Evolutionary conservation across 1,139 yeast genomes (phyloP).

Genomic region (Candida neerlandica): DNA sequence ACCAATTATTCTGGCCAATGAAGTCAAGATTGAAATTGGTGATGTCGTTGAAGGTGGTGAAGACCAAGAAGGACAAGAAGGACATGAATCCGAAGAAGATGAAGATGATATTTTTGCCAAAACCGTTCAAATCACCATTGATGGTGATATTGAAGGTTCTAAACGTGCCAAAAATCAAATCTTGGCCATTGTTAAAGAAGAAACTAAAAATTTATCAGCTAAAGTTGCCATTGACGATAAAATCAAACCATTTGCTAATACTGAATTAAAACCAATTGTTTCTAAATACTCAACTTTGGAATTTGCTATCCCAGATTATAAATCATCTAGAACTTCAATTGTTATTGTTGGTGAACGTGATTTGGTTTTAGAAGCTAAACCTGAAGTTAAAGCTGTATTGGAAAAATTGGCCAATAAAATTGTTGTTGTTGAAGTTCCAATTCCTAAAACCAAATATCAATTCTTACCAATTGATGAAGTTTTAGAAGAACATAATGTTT

Average conservation of each 20-base stretch:
- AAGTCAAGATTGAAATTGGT: constrained; percentile 76
- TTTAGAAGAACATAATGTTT: constrained; percentile 58
- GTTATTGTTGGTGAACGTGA: constrained; percentile 67
- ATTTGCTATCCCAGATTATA: constrained; percentile 36
- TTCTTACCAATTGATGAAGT: constrained; percentile 49
- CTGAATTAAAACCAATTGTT: constrained; percentile 25
- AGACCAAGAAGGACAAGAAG: constrained; percentile 27
- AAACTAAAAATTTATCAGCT: constrained; percentile 60
- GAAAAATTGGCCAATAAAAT: constrained; percentile 45
- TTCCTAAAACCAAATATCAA: constrained; percentile 47
- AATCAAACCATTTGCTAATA: constrained; percentile 55
- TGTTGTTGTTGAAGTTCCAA: constrained; percentile 41
- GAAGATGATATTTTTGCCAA: constrained; percentile 55
- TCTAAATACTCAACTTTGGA: constrained; percentile 30
- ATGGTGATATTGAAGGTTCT: constrained; percentile 87
- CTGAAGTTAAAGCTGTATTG: constrained; percentile 49
- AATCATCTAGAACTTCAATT: constrained; percentile 30
- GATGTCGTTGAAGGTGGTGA: constrained; percentile 26
- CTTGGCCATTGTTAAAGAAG: constrained; percentile 71
- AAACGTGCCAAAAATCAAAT: constrained; percentile 73
- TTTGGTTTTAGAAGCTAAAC: constrained; percentile 51
- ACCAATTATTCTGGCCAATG: constrained; percentile 72
- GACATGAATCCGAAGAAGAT: constrained; percentile 15
- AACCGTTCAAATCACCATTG: constrained; percentile 62
- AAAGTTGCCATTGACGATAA: constrained; percentile 49